These are phyloP conservation scores for Paramecium sonneborni DNA, from an alignment of 73 alveolate species.

Conservation along the genomic window DNA sequence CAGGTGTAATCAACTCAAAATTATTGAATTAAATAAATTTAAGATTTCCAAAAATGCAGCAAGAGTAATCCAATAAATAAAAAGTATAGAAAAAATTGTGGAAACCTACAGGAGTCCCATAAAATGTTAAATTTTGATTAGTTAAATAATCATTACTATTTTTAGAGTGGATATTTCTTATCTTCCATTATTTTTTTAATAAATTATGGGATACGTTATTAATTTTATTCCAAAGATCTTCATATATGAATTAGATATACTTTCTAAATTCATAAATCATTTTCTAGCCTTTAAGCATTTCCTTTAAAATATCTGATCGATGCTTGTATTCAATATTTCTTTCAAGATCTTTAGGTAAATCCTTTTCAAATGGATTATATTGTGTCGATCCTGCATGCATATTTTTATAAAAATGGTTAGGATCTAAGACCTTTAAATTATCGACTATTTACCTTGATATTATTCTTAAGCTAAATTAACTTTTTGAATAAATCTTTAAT, in stretches of 20 bases:
- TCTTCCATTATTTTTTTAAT: background rate
- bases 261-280: slow-evolving; percentile 8
- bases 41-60: background rate
- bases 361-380: background rate
- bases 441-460: background rate
- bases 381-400: background rate
- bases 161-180: background rate
- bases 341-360: background rate
- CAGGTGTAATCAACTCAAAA: background rate
- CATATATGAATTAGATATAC: background rate
- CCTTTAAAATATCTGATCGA: background rate
- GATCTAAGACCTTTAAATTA: background rate
- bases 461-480: background rate
- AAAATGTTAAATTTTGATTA: background rate
- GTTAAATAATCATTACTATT: background rate
- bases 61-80: background rate
- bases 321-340: slow-evolving; percentile 7
- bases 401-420: background rate
- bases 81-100: background rate
- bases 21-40: background rate
- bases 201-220: background rate
- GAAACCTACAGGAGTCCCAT: background rate
- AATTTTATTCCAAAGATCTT: background rate
- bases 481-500: background rate
- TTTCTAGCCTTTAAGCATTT: background rate